phyloP scores from a whole-genome alignment of 306 rosid genomes.

The Styphnolobium japonicum region DNA sequence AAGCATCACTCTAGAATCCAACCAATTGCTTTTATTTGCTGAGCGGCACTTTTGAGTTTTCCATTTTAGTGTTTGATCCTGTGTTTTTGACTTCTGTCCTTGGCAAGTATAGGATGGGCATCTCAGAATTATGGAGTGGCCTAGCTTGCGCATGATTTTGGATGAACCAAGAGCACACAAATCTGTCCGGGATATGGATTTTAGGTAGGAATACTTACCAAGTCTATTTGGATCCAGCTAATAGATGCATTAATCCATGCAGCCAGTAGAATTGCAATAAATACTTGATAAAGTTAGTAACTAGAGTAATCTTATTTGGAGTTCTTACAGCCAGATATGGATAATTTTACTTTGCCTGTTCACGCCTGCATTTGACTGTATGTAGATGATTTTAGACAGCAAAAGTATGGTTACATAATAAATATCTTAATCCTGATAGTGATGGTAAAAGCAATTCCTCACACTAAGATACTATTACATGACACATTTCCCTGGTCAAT shows the following conservation, averaged over 20 bases:
- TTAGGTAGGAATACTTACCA: slow-evolving; percentile 52
- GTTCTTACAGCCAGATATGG: not conserved
- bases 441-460: not conserved
- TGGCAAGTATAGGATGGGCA: slow-evolving; percentile 66
- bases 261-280: not conserved
- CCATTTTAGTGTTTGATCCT: not conserved
- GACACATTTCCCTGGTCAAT: not conserved
- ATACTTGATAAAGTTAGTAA: not conserved
- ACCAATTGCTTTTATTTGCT: not conserved
- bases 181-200: slow-evolving; percentile 83
- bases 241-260: not conserved
- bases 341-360: not conserved
- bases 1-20: slow-evolving; percentile 31
- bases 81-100: slow-evolving; percentile 30
- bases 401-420: not conserved
- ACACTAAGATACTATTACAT: not conserved
- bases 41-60: not conserved
- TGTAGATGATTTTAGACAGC: not conserved
- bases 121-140: slow-evolving; percentile 88
- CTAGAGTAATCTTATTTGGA: not conserved
- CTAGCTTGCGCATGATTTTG: slow-evolving; percentile 63
- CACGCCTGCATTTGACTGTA: not conserved
- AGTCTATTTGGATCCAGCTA: slow-evolving; percentile 2
- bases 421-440: not conserved
- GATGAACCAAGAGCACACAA: slow-evolving; percentile 89